phyloP scores from a whole-genome alignment of 2,329 filamentous ascomycete genomes.

The Niveomyces coronatus region DNA sequence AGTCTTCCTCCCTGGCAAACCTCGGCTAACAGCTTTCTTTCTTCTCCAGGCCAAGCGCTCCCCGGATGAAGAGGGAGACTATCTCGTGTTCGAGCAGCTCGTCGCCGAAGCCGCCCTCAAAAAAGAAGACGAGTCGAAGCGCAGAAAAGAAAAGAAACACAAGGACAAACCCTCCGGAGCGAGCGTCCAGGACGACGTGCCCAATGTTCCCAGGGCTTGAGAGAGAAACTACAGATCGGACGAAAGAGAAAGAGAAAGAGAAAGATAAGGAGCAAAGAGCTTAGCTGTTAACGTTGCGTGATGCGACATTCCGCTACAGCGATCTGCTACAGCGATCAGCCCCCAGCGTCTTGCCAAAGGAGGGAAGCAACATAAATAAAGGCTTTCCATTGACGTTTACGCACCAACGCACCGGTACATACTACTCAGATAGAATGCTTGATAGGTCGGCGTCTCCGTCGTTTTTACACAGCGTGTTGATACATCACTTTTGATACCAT shows the following conservation, averaged over 20 bases:
- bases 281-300: slow-evolving; percentile 18
- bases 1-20: background rate
- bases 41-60: slow-evolving; percentile 64
- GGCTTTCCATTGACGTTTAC: too few relatives aligned
- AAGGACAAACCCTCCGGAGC: slow-evolving; percentile 25
- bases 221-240: too few relatives aligned
- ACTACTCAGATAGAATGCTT: too few relatives aligned
- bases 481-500: too few relatives aligned
- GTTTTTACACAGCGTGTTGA: too few relatives aligned
- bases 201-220: slow-evolving; percentile 15
- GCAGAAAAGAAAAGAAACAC: slow-evolving; percentile 41
- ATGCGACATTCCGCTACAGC: too few relatives aligned
- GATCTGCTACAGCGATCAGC: too few relatives aligned
- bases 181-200: slow-evolving; percentile 15
- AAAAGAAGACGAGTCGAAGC: slow-evolving; percentile 72
- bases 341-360: too few relatives aligned
- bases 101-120: slow-evolving; percentile 94
- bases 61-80: slow-evolving; percentile 94
- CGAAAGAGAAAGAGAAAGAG: too few relatives aligned
- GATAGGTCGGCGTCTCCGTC: too few relatives aligned
- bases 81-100: slow-evolving; percentile 96
- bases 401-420: too few relatives aligned
- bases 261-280: slow-evolving; percentile 29
- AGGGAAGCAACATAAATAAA: background rate
- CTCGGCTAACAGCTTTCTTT: background rate